Evolutionary conservation across 352 stramenopile genomes (phyloP), one percentile per base, ranked within the genome.

Genomic region (Phytophthora colocasiae): DNA sequence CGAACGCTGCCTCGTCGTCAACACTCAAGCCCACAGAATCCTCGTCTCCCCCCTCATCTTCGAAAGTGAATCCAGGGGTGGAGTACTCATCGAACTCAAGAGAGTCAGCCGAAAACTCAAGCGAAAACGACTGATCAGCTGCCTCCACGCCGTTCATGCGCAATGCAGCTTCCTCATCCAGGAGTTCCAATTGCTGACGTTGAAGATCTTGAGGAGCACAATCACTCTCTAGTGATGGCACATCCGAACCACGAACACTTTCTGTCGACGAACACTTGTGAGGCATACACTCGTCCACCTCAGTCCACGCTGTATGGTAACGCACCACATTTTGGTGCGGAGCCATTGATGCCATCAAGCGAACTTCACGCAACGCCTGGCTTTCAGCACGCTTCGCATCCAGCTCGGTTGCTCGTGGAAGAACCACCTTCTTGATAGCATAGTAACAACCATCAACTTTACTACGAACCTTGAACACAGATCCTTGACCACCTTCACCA

Each of bases 231-330:
- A 71, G 32, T 9, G 66, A 82, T 31, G 50, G 51, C 11, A 75
- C 63, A 44, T 80, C 62, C 9, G 74, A 84, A 6, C 76, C 81
- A 22, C 75, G 66, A 11, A 80, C 47, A 38, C 73, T 85, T 47
- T 73, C 61, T 1, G 58, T 79, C 34, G 66, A 77, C 22, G 47
- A 71, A 31, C 43, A 77, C 40, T 60, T 58, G 24, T 71, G 47
- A n/a, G 78, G 36, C 39, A 62, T 41, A 52, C 48, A 69, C 27
- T 60, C 57, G 27, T 88, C 71, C 17, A 87, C 71, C 60, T 95
- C 87, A 7, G 90, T 79, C 87, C 85, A 95, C 0, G 87, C 81
- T 6, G 83, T 92, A 63, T 93, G 85, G 58, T 95, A 95, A 4
- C 83, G 78, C 45, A 95, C 83, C 5, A 95, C 84, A 51, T 95